Evolutionary conservation across 192 early-diverging fungal species (phyloP).

Genomic region (Haplosporangium gracile): DNA sequence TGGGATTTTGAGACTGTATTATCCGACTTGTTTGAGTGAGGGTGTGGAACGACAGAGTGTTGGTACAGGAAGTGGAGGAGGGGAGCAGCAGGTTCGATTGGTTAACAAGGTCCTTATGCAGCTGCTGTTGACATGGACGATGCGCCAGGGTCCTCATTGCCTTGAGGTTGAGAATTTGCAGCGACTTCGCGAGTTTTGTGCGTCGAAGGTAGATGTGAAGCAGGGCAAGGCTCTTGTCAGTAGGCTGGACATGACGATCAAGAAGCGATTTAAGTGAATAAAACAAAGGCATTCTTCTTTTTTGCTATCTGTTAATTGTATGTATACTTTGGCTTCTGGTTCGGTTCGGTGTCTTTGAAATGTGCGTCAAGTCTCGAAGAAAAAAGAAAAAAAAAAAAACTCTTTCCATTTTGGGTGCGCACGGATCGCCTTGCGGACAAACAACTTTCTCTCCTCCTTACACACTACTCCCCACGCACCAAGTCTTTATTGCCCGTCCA

Average conservation of each 20-base stretch:
- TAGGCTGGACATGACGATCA: conserved; percentile 39
- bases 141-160: conserved; percentile 36
- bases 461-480: background rate
- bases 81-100: conserved; percentile 6
- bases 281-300: background rate
- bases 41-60: background rate
- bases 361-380: background rate
- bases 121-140: conserved; percentile 35
- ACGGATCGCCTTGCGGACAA: background rate
- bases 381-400: background rate
- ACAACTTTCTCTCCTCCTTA: background rate
- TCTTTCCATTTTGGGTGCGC: background rate
- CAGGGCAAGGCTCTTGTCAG: conserved; percentile 29
- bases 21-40: background rate
- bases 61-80: no score
- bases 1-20: conserved; percentile 28
- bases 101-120: conserved; percentile 26
- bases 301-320: no score
- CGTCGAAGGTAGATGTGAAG: conserved; percentile 20
- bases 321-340: background rate
- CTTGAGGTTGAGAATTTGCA: conserved; percentile 25
- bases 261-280: conserved; percentile 13
- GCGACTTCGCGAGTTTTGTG: conserved; percentile 37
- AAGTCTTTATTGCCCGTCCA: background rate
- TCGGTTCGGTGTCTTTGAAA: background rate